Percentiles rank a stretch among this genome's conserved stretches.
Conservation (phyloP, 2,329 filamentous ascomycete species). For the Pseudogymnoascus verrucosus region DNA sequence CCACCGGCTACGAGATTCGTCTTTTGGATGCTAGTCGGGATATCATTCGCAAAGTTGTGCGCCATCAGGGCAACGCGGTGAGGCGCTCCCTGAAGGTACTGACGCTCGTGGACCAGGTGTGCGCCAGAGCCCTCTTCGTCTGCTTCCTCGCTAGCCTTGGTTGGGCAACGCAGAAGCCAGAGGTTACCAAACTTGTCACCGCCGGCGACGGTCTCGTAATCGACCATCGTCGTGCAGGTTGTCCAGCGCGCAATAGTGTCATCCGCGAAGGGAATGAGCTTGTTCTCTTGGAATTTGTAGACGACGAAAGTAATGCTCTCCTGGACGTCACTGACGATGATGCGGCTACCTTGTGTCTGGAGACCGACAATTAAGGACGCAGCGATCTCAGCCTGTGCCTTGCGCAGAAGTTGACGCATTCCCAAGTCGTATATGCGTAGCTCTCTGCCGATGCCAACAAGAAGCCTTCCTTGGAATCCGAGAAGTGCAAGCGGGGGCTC, state of each 20-base stretch:
- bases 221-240: constrained; percentile 84
- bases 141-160: constrained; percentile 77
- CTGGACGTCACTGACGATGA: constrained; percentile 86
- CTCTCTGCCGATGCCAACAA: constrained; percentile 76
- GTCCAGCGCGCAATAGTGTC: constrained; percentile 88
- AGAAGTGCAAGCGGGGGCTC: constrained; percentile 83
- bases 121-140: constrained; percentile 88
- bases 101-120: constrained; percentile 82
- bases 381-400: constrained; percentile 73
- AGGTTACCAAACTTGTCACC: constrained; percentile 98
- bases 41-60: constrained; percentile 86
- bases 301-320: constrained; percentile 88
- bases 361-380: constrained; percentile 81
- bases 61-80: constrained; percentile 78
- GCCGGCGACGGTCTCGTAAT: constrained; percentile 91
- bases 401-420: constrained; percentile 84
- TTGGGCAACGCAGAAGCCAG: constrained; percentile 81
- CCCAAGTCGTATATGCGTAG: constrained; percentile 88
- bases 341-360: constrained; percentile 82
- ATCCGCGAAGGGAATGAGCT: constrained; percentile 86
- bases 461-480: constrained; percentile 83
- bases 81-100: constrained; percentile 82
- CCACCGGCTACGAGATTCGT: constrained; percentile 85
- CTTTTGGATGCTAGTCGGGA: constrained; percentile 84
- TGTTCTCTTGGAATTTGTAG: constrained; percentile 88